phyloP scores from a whole-genome alignment of 2,329 filamentous ascomycete species.

The Fusarium napiforme region DNA sequence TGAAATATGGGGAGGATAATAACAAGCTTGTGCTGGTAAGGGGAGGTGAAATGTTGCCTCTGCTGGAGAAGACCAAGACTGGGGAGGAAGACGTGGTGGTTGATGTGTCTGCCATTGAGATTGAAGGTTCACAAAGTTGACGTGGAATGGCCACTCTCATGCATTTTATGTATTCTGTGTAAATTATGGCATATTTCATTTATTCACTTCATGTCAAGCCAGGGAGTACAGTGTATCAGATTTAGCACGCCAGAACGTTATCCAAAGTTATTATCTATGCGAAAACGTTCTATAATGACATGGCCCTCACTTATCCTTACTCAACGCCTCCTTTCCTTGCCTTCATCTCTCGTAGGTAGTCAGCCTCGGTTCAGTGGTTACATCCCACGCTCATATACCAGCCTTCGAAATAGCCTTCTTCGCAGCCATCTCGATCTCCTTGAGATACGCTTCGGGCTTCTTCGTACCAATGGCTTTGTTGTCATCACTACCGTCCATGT shows the following conservation, averaged over 20 bases:
- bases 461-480: neutral
- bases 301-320: neutral
- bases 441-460: slow-evolving; percentile 8
- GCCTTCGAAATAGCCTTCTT: slow-evolving; percentile 32
- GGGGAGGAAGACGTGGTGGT: neutral
- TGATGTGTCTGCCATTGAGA: neutral
- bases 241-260: neutral
- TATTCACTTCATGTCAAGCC: neutral
- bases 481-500: neutral
- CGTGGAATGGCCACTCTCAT: neutral
- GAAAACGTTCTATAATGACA: slow-evolving; percentile 10
- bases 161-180: neutral
- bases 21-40: slow-evolving; percentile 62
- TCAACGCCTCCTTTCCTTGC: neutral
- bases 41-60: slow-evolving; percentile 56
- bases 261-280: slow-evolving; percentile 15
- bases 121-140: slow-evolving; percentile 1
- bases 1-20: slow-evolving; percentile 53
- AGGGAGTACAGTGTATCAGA: neutral
- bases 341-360: neutral
- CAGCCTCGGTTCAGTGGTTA: neutral
- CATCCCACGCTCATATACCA: neutral
- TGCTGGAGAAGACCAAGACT: slow-evolving; percentile 19
- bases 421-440: slow-evolving; percentile 14
- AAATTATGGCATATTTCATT: neutral